Conservation (phyloP, 345 rosid genomes). For the Geranium rotundifolium region DNA sequence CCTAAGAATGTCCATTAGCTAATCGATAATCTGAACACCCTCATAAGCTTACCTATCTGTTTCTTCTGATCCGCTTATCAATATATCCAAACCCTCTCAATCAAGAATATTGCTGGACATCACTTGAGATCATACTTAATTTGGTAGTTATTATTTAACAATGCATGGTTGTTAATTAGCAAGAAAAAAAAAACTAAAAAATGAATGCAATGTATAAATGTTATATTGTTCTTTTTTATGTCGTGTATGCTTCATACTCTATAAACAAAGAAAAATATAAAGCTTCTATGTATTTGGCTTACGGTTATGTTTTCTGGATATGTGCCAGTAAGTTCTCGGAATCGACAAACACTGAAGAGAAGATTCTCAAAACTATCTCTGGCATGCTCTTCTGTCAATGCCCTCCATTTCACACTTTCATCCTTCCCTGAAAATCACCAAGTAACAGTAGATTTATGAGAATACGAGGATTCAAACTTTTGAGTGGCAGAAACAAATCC, state of each 20-base stretch:
- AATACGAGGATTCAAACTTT: background rate
- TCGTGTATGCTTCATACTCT: too few species aligned
- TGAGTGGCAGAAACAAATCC: background rate
- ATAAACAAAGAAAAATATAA: background rate
- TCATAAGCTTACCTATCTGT: too few species aligned
- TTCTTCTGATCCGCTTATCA: too few species aligned
- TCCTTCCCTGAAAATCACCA: slow-evolving; percentile 40
- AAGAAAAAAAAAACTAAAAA: too few species aligned
- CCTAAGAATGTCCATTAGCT: too few species aligned
- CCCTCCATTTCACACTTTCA: slow-evolving; percentile 61
- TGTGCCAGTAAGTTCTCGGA: slow-evolving; percentile 84
- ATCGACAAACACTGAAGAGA: slow-evolving; percentile 81
- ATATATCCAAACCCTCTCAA: too few species aligned
- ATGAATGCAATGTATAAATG: too few species aligned
- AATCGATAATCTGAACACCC: too few species aligned
- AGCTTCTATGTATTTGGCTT: slow-evolving; percentile 18
- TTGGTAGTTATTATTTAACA: too few species aligned
- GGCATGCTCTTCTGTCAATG: slow-evolving; percentile 93
- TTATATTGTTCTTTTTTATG: background rate
- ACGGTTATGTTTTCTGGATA: slow-evolving; percentile 88
- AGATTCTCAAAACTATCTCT: slow-evolving; percentile 98
- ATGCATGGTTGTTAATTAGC: too few species aligned
- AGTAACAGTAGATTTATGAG: slow-evolving; percentile 1
- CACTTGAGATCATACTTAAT: too few species aligned
- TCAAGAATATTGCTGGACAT: too few species aligned